phyloP scores from a whole-genome alignment of 208 protist genomes.

The Borovskyia barvae region DNA sequence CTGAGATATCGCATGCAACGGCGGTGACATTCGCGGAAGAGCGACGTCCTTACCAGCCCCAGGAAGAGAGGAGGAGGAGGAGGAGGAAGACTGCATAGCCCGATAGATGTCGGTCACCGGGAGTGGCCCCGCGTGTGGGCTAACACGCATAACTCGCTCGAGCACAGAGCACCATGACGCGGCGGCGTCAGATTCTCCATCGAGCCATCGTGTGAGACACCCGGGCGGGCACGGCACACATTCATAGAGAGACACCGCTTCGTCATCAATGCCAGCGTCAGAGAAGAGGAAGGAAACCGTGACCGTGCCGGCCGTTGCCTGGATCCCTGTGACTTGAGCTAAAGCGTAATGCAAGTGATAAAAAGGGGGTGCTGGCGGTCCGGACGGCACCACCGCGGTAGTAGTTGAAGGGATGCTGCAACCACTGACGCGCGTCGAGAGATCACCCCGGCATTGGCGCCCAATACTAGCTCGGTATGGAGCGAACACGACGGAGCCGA shows the following conservation, averaged over 20 bases:
- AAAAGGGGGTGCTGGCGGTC: background rate
- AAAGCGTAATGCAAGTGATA: constrained; percentile 37
- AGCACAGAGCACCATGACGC: constrained; percentile 30
- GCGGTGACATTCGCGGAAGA: background rate
- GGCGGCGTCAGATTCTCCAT: background rate
- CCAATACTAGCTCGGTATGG: constrained; percentile 8
- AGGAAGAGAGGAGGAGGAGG: background rate
- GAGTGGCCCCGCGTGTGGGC: constrained; percentile 20
- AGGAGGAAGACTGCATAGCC: too few species aligned
- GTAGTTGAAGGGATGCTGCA: background rate
- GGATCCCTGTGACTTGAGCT: constrained; percentile 69
- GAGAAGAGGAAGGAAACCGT: constrained; percentile 56
- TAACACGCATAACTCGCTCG: constrained; percentile 24
- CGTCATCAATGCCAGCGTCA: constrained; percentile 71
- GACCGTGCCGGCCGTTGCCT: constrained; percentile 55
- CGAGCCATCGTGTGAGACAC: constrained; percentile 24
- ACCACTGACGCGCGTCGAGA: background rate
- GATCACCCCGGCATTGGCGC: too few species aligned
- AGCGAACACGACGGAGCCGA: constrained; percentile 30
- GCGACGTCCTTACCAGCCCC: background rate
- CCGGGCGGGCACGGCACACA: constrained; percentile 51
- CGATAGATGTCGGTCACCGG: constrained; percentile 28
- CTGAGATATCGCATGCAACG: constrained; percentile 10
- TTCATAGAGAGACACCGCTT: constrained; percentile 58
- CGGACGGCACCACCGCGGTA: background rate